Percentiles rank a stretch among this genome's conserved stretches.
Conservation (phyloP, 148 eudicot genomes). For the Spergularia marina region DNA sequence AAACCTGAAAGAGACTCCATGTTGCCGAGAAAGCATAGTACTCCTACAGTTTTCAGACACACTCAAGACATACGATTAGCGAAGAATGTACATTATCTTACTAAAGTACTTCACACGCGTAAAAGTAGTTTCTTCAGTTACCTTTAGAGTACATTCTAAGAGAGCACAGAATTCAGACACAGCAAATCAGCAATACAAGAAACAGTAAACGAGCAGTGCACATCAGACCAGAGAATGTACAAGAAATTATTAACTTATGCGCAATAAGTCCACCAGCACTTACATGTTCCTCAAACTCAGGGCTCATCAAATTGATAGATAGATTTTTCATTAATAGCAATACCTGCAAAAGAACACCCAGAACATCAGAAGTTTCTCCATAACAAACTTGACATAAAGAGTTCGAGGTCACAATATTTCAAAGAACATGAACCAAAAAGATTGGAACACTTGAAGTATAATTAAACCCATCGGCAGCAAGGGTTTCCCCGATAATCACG, state of each 20-base stretch:
- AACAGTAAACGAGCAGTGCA: background rate
- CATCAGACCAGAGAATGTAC: background rate
- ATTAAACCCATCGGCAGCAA: background rate
- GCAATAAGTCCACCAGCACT: constrained; percentile 21
- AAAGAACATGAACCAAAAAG: constrained; percentile 5
- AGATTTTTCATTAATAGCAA: constrained; percentile 73
- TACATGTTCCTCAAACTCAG: constrained; percentile 80
- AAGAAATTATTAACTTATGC: background rate
- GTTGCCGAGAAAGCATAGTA: too few species aligned
- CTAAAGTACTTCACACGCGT: too few species aligned
- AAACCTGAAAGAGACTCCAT: background rate
- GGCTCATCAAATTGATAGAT: constrained; percentile 62
- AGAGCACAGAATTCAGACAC: too few species aligned
- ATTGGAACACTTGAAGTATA: background rate
- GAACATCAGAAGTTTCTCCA: background rate
- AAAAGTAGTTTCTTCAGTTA: background rate
- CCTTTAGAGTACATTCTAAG: background rate
- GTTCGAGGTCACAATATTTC: background rate
- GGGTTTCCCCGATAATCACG: background rate
- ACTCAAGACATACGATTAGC: too few species aligned
- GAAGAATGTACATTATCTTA: too few species aligned
- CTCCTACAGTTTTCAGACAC: too few species aligned
- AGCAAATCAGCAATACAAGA: background rate
- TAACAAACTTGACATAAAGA: background rate
- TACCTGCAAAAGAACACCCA: constrained; percentile 36